phyloP scores from a whole-genome alignment of 345 rosid species.

The Eucalyptus pumila region DNA sequence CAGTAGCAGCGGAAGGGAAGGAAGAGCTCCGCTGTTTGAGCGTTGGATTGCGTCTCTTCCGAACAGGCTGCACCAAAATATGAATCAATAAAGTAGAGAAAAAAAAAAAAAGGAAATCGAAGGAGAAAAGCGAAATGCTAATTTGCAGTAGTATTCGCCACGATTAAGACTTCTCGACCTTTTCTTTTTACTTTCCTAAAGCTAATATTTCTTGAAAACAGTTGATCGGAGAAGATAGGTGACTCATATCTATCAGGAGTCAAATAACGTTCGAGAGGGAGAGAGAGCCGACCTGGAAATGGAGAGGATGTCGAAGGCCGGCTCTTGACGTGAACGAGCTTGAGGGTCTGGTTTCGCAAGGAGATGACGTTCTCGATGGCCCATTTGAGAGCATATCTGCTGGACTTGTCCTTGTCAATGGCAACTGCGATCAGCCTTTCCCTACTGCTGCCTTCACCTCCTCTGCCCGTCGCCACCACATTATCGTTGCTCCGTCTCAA shows the following conservation, averaged over 20 bases:
- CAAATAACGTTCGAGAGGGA: neutral
- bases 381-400: slow-evolving; percentile 42
- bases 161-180: neutral
- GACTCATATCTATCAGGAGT: neutral
- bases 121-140: neutral
- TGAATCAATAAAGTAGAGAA: neutral
- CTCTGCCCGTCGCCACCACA: slow-evolving; percentile 6
- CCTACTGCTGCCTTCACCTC: slow-evolving; percentile 1
- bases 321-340: slow-evolving; percentile 53
- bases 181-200: neutral
- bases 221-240: neutral
- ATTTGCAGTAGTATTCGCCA: neutral
- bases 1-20: slow-evolving; percentile 52
- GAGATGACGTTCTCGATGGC: slow-evolving; percentile 28
- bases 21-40: slow-evolving; percentile 10
- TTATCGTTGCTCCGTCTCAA: neutral
- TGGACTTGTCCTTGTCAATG: slow-evolving; percentile 23
- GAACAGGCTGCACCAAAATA: neutral
- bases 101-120: neutral
- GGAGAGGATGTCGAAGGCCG: neutral
- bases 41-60: slow-evolving; percentile 4
- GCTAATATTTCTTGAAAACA: neutral
- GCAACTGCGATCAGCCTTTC: slow-evolving; percentile 30
- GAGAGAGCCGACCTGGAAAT: neutral
- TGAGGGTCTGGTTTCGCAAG: slow-evolving; percentile 10